Percentiles rank a stretch among this genome's conserved stretches.
Evolutionary conservation across 768 basidiomycete species (phyloP).

Genomic region (Suillus brevipes): DNA sequence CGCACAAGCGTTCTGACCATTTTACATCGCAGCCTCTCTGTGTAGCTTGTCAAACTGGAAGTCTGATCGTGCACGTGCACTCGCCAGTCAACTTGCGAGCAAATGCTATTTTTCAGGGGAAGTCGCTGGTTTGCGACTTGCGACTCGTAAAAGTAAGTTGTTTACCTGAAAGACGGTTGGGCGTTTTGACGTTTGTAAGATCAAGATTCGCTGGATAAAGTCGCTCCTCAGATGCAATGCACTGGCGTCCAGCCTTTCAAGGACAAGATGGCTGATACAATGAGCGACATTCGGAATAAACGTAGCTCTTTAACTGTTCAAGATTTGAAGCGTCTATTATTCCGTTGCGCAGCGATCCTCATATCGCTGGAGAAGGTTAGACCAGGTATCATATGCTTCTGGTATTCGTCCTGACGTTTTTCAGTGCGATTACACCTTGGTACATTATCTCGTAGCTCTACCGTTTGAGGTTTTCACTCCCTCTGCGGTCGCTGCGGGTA

Average conservation of each 20-base stretch:
- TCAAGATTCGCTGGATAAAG: constrained; percentile 57
- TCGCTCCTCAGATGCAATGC: constrained; percentile 58
- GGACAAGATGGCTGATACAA: constrained; percentile 62
- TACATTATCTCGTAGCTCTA: constrained; percentile 83
- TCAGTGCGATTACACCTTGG: constrained; percentile 81
- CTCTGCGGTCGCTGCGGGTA: constrained; percentile 78
- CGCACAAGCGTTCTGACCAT: constrained; percentile 5
- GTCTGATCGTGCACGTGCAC: constrained; percentile 76
- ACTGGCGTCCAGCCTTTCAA: constrained; percentile 68
- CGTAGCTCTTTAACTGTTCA: constrained; percentile 73
- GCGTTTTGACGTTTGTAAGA: constrained; percentile 36
- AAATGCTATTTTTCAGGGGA: constrained; percentile 92
- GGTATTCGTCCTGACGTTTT: background rate
- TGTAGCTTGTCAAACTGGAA: constrained; percentile 60
- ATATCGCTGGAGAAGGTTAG: constrained; percentile 65
- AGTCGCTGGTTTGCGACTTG: constrained; percentile 74
- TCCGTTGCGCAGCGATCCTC: constrained; percentile 81
- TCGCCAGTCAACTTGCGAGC: constrained; percentile 84
- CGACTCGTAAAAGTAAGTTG: constrained; percentile 60
- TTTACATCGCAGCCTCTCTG: constrained; percentile 46
- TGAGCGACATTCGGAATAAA: constrained; percentile 70
- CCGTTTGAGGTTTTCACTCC: constrained; percentile 92
- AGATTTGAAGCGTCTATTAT: constrained; percentile 82
- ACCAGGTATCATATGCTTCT: constrained; percentile 3
- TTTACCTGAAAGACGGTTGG: background rate